A percentile compares a stretch with the other conserved stretches of the same genome.
phyloP scores from a whole-genome alignment of 1,139 yeast species.

The Candida neerlandica region DNA sequence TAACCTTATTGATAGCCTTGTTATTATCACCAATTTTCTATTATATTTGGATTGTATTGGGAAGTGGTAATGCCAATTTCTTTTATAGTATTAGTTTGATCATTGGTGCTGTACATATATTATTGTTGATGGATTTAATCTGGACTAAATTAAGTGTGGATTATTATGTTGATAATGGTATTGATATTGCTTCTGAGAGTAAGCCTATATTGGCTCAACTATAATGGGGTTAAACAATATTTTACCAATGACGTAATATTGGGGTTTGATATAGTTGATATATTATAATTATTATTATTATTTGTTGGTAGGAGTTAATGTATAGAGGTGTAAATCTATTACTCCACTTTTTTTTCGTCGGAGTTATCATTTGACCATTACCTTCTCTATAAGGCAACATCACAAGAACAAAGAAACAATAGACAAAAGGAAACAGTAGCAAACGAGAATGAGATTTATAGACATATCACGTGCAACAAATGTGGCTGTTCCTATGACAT shows the following conservation, averaged over 20 bases:
- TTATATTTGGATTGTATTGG: constrained; percentile 91
- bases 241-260: no score
- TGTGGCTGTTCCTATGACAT: no score
- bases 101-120: constrained; percentile 71
- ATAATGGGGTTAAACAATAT: constrained; percentile 16
- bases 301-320: not conserved
- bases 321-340: constrained; percentile 1
- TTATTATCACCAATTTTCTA: constrained; percentile 83
- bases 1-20: constrained; percentile 41
- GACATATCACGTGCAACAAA: no score
- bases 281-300: no score
- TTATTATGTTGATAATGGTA: constrained; percentile 52
- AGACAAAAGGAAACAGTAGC: not conserved
- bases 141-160: constrained; percentile 82
- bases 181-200: constrained; percentile 21
- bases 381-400: not conserved
- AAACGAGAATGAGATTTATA: no score
- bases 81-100: constrained; percentile 91
- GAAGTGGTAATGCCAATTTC: constrained; percentile 94
- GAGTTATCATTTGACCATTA: not conserved
- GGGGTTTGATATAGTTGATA: no score
- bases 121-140: constrained; percentile 71
- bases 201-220: constrained; percentile 45
- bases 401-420: not conserved
- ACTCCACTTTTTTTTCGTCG: not conserved